Percentiles rank a stretch among this genome's conserved stretches.
phyloP scores from a whole-genome alignment of 352 stramenopile species.

The Blastocystis sp. region DNA sequence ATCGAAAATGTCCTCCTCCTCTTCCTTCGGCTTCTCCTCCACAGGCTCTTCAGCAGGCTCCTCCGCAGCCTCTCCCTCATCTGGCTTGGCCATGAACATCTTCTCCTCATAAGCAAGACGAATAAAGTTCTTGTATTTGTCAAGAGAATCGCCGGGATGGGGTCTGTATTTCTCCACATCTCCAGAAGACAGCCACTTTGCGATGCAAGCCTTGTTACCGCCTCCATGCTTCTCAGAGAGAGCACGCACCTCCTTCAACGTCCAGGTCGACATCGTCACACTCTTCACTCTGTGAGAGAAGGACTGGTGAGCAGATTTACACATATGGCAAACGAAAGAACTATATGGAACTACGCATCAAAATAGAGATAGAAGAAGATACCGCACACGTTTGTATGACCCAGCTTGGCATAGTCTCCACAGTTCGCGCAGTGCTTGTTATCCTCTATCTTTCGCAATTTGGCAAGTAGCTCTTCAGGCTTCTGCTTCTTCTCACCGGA shows the following conservation, averaged over 20 bases:
- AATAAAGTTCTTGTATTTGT: conserved; percentile 18
- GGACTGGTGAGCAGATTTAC: conserved; percentile 2
- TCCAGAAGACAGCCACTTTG: neutral
- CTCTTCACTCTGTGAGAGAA: conserved; percentile 39
- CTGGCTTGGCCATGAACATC: neutral
- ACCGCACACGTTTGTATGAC: conserved; percentile 29
- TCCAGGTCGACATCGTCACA: conserved; percentile 29
- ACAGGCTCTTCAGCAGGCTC: neutral
- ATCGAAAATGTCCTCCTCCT: conserved; percentile 28
- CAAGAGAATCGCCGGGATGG: conserved; percentile 7
- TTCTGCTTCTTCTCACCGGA: conserved; percentile 49
- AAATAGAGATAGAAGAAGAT: neutral
- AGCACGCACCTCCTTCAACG: neutral
- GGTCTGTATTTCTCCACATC: conserved; percentile 10
- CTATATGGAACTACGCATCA: neutral
- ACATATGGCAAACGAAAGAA: neutral
- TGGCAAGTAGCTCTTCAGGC: conserved; percentile 14
- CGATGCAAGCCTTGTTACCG: neutral
- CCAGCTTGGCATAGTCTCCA: neutral
- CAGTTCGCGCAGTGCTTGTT: neutral
- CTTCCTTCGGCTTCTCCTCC: neutral
- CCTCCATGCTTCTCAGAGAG: neutral
- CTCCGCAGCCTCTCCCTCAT: neutral
- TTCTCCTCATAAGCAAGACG: conserved; percentile 15
- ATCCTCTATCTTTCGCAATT: conserved; percentile 21